Conservation (phyloP, 495 filamentous ascomycete genomes). For the Chaetomium fimeti region DNA sequence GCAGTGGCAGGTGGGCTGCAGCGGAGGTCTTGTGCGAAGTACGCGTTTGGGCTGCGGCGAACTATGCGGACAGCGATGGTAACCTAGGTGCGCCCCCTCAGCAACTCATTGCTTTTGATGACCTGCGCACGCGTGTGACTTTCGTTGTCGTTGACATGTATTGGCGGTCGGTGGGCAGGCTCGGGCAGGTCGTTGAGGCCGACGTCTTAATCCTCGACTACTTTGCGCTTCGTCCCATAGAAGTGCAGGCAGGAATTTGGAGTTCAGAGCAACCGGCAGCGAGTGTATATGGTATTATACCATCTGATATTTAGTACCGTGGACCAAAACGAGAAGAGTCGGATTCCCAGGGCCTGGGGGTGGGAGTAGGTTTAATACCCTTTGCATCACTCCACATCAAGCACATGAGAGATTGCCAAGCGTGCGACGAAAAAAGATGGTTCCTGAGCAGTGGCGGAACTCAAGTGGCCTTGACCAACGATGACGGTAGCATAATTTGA, state of each 20-base stretch:
- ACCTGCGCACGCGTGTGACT: conserved; percentile 16
- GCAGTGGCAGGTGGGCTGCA: conserved; percentile 22
- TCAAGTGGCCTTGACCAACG: conserved; percentile 46
- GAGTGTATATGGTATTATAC: conserved; percentile 50
- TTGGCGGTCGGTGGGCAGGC: conserved; percentile 13
- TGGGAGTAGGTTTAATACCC: conserved; percentile 46
- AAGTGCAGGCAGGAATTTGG: conserved; percentile 36
- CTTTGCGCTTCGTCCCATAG: conserved; percentile 32
- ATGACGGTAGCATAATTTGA: conserved; percentile 56
- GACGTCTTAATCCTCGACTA: conserved; percentile 26
- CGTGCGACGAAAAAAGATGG: conserved; percentile 44
- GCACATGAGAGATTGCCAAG: conserved; percentile 48
- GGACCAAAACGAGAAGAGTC: conserved; percentile 26
- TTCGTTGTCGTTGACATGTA: conserved; percentile 15
- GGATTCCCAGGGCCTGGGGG: conserved; percentile 25
- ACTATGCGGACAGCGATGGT: conserved; percentile 33
- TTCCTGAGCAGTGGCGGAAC: conserved; percentile 49
- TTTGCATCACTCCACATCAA: conserved; percentile 39
- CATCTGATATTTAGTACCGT: conserved; percentile 50
- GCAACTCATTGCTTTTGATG: conserved; percentile 40
- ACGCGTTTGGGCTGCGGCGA: conserved; percentile 32
- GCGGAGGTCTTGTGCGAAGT: conserved; percentile 15
- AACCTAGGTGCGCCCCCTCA: conserved; percentile 32
- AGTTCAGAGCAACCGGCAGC: conserved; percentile 34
- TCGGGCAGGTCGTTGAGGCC: not conserved